Conservation (phyloP, 495 filamentous ascomycete species). For the Cladorrhinum samala region DNA sequence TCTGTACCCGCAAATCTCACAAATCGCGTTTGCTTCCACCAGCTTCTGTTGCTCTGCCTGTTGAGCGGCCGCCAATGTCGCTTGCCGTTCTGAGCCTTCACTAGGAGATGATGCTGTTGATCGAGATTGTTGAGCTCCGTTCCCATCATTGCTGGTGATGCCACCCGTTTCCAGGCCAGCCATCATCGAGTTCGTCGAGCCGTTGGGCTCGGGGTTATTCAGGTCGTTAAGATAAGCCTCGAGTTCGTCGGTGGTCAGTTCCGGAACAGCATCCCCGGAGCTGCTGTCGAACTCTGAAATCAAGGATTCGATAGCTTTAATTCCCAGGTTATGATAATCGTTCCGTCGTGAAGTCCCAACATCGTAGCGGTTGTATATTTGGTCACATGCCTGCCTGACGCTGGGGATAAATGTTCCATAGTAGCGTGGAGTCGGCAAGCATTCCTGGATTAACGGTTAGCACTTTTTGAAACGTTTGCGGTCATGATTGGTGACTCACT, state of each 20-base stretch:
- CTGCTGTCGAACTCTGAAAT: constrained; percentile 21
- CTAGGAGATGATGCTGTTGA: not conserved
- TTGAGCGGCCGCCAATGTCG: constrained; percentile 2
- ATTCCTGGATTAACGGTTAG: too few species aligned
- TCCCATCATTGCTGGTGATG: not conserved
- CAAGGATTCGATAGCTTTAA: constrained; percentile 32
- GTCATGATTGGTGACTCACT: too few species aligned
- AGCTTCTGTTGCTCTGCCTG: constrained; percentile 7
- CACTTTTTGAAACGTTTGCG: too few species aligned
- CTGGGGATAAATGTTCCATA: constrained; percentile 29
- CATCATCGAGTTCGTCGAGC: not conserved
- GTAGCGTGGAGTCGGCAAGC: constrained; percentile 23
- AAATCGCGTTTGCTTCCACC: constrained; percentile 33
- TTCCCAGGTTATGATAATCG: constrained; percentile 33
- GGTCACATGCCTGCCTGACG: constrained; percentile 31
- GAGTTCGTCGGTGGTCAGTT: constrained; percentile 13
- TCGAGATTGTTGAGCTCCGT: not conserved
- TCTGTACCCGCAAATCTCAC: constrained; percentile 44
- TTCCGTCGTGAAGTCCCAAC: constrained; percentile 23
- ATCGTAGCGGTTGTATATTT: constrained; percentile 33
- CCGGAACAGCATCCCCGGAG: not conserved
- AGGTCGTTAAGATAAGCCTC: constrained; percentile 21
- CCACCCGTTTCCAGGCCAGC: not conserved
- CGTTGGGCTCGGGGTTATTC: constrained; percentile 2
- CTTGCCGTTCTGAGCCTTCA: not conserved